Evolutionary conservation across 2,329 filamentous ascomycete species (phyloP), one percentile per base, ranked within the genome.

Genomic region (Trichophaea hybrida): DNA sequence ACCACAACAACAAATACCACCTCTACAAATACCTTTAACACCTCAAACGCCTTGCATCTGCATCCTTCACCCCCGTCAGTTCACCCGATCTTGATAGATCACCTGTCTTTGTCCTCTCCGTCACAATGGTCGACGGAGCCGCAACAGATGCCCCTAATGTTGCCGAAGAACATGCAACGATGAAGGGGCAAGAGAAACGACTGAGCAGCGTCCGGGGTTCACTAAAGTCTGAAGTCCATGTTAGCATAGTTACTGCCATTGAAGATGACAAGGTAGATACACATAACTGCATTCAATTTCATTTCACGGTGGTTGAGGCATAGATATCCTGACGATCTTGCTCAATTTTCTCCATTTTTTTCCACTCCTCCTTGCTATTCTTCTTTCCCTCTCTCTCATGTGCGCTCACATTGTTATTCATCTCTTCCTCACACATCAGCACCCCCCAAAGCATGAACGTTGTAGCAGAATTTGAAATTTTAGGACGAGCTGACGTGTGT

Each of bases 401-500:
- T 24, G 24, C 24, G 10, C 38, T 43, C n/a, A 43, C 38, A 10
- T 43, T 15, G 38, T 10, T 43, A 10, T 43, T 10, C 38, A 43
- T 15, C 38, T 43, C 38, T 43, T 15, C 38, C 38, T 10, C 38
- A 43, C 38, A 43, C 38, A 43, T 15, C 38, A 43, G n/a, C 38
- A 43, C n/a, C 38, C 38, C 10, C 38, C 38, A 43, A 43, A 15
- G 10, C 38, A 43, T 43, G 38, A 15, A 43, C 10, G 38, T 43
- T 43, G 10, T 43, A 15, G 38, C n/a, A 15, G 38, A 50, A 50
- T 13, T 7, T 24, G 48, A 17, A 50, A 12, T 12, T 50, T 13
- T 13, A 24, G 48, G 48, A 24, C n/a, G 34, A 54, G 43, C 61
- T 65, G 44, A 65, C 59, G 55, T 48, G 34, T 61, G 53, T 56